phyloP scores from a whole-genome alignment of 495 filamentous ascomycete genomes.

The Aspergillus funiculosus region DNA sequence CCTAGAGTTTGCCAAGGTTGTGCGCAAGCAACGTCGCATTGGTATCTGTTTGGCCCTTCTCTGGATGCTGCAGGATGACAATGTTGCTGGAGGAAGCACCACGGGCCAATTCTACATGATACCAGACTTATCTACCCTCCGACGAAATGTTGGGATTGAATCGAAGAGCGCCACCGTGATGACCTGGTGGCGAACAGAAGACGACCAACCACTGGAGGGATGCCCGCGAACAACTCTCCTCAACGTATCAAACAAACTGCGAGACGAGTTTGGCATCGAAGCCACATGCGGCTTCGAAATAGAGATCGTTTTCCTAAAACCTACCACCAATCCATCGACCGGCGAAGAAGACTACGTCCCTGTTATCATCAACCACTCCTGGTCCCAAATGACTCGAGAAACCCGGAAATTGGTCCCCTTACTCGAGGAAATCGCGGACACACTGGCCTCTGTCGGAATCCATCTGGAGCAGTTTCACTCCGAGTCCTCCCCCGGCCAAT shows the following conservation, averaged over 20 bases:
- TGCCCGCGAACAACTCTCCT: conserved; percentile 58
- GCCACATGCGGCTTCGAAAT: conserved; percentile 76
- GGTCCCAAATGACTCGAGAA: conserved; percentile 40
- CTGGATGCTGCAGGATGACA: conserved; percentile 50
- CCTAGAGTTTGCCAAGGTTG: conserved; percentile 53
- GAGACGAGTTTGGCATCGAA: conserved; percentile 36
- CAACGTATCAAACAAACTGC: conserved; percentile 41
- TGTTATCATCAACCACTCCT: conserved; percentile 44
- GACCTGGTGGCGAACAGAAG: conserved; percentile 49
- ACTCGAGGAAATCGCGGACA: conserved; percentile 56
- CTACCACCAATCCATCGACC: conserved; percentile 17
- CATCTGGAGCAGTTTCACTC: conserved; percentile 70
- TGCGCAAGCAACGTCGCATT: conserved; percentile 48
- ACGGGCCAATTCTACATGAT: conserved; percentile 57
- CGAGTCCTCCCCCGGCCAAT: conserved; percentile 70
- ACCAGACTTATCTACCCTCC: conserved; percentile 55
- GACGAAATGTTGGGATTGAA: conserved; percentile 45
- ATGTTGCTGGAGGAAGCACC: conserved; percentile 31
- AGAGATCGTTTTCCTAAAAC: conserved; percentile 67
- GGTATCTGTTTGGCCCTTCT: conserved; percentile 51
- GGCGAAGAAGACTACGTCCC: conserved; percentile 18
- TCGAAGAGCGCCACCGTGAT: conserved; percentile 51
- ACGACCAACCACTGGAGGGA: conserved; percentile 24
- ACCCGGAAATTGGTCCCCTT: conserved; percentile 44
- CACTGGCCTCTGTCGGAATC: conserved; percentile 57